These are phyloP conservation scores for Saprolegnia diclina DNA, from an alignment of 352 stramenopile genomes.

Conservation along the genomic window DNA sequence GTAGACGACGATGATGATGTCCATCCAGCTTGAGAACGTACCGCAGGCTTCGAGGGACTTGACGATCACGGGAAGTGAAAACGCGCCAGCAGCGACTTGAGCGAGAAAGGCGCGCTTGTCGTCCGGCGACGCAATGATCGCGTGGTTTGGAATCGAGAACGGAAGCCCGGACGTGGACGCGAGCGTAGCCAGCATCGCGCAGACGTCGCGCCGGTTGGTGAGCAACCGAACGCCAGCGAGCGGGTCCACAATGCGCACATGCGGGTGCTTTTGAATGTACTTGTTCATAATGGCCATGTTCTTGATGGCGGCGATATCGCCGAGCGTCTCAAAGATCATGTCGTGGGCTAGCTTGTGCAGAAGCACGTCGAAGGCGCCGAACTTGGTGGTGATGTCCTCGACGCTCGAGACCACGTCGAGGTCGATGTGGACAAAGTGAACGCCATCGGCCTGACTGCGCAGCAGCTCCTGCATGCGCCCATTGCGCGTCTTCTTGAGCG, in stretches of 20 bases:
- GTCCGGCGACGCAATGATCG: slow-evolving; percentile 36
- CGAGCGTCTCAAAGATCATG: slow-evolving; percentile 65
- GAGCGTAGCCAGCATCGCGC: slow-evolving; percentile 42
- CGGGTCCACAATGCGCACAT: slow-evolving; percentile 57
- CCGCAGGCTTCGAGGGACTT: slow-evolving; percentile 81
- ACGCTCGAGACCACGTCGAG: slow-evolving; percentile 38
- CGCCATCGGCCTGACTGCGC: slow-evolving; percentile 34
- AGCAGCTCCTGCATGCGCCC: slow-evolving; percentile 65
- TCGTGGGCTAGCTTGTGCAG: slow-evolving; percentile 81
- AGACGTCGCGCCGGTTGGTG: slow-evolving; percentile 58
- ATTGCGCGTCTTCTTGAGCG: slow-evolving; percentile 64
- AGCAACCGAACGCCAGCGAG: slow-evolving; percentile 62
- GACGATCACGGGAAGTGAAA: slow-evolving; percentile 64
- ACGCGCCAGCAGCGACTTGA: slow-evolving; percentile 37
- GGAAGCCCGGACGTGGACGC: slow-evolving; percentile 22
- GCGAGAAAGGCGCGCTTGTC: slow-evolving; percentile 31
- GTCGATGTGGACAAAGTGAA: slow-evolving; percentile 73
- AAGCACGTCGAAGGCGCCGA: slow-evolving; percentile 52
- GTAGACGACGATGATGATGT: not conserved
- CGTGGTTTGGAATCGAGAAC: slow-evolving; percentile 54
- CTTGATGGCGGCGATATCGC: slow-evolving; percentile 37
- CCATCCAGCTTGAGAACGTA: slow-evolving; percentile 29
- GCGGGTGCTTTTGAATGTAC: slow-evolving; percentile 39
- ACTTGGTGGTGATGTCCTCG: slow-evolving; percentile 37
- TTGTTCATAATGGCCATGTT: slow-evolving; percentile 53